These are phyloP conservation scores for Dioscorea dumetorum DNA, from an alignment of 106 monocot species.

Conservation along the genomic window DNA sequence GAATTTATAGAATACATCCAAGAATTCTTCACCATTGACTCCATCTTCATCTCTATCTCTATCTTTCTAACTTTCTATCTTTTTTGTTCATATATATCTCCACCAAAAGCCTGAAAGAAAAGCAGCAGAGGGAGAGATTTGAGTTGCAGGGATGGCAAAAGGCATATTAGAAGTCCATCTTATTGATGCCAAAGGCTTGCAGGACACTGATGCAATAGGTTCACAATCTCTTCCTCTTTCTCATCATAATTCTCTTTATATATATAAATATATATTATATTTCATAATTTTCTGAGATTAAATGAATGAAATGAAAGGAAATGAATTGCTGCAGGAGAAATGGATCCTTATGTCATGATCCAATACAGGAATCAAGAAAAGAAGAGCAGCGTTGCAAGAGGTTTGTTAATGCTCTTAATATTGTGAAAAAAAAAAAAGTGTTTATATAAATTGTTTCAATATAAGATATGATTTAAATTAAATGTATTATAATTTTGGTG, in stretches of 20 bases:
- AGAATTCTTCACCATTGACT: not conserved
- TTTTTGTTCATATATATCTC: not conserved
- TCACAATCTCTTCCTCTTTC: not conserved
- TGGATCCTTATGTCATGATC: conserved; percentile 15
- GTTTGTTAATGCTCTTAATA: not conserved
- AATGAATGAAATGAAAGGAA: not conserved
- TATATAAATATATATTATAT: no score
- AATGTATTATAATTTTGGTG: not conserved
- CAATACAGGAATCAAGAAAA: conserved; percentile 9
- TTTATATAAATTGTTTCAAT: not conserved
- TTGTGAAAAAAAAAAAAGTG: not conserved
- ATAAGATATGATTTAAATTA: not conserved
- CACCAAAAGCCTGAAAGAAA: not conserved
- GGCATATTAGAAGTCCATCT: conserved; percentile 9
- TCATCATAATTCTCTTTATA: not conserved
- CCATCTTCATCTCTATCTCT: not conserved
- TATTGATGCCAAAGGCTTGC: conserved; percentile 9
- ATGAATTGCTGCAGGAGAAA: not conserved
- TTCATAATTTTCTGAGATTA: not conserved
- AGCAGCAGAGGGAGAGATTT: not conserved
- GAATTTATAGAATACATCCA: not conserved
- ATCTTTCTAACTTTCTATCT: not conserved
- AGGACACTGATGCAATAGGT: conserved; percentile 3
- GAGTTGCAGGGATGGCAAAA: not conserved
- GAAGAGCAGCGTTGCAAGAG: conserved; percentile 14